Base-by-base conservation (phyloP, 352 stramenopile genomes). In the Peronosclerospora sorghi region DNA sequence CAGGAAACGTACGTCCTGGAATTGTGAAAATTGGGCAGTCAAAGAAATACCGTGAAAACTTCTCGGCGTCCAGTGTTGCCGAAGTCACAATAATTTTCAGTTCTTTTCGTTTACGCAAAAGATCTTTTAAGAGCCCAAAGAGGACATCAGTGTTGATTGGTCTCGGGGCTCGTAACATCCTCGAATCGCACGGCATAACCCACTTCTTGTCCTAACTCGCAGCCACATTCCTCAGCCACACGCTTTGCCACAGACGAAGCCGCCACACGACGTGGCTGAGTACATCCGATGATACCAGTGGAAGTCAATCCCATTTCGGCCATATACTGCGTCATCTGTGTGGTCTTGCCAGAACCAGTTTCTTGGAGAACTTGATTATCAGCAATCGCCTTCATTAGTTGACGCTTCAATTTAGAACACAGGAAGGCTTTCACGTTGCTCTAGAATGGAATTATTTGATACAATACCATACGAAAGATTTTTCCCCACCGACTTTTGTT, bases 1-100 rank as follows among this genome's bases (percentile, higher is more conserved):
- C 96, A 5, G 94, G 94, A 65, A 97, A 99, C 17, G 95, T 98
- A 41, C 96, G 74, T 8, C 96, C 96, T 1, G 94, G 95, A 56
- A 99, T 98, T 28, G 92, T 98, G 47, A 99, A 98, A 46, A 99
- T 98, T 14, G 96, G 93, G 49, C 87, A 97, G 45, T 96, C 80
- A 47, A 97, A 97, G 52, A 98, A 99, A 61, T 98, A 98, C 8
- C 71, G 79, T 8, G 86, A 97, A 48, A 99, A 98, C 58, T 98
- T 98, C 53, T 98, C 92, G 10, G 95, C 95, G 75, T 98, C 94
- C 0, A 98, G 61, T 1, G 95, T 98, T n/a, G 95, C 95, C 1
- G 74, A 94, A 0, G 85, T 95, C 24, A 95, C 78, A 52, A 96
- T 90, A 35, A 96, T 72, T 48, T 93, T 92, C 14, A 96, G 55